Percentiles rank a stretch among this genome's conserved stretches.
Conservation (phyloP, 495 filamentous ascomycete species). For the Podospora anserina region DNA sequence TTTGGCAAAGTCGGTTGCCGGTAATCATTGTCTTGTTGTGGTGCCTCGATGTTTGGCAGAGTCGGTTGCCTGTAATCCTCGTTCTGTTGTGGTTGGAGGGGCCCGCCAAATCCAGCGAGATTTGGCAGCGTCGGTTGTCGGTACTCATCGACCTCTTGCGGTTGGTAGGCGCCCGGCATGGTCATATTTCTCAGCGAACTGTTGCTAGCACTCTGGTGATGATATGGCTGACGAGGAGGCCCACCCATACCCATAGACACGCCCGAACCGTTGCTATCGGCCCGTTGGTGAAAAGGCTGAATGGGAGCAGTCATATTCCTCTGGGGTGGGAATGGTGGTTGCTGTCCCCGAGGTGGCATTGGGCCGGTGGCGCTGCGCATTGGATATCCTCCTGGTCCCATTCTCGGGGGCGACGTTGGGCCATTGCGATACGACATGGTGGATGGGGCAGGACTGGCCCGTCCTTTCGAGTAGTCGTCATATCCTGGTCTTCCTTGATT, state of each 20-base stretch:
- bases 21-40: background rate
- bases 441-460: conserved; percentile 41
- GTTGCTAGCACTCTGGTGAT: conserved; percentile 29
- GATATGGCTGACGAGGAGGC: conserved; percentile 14
- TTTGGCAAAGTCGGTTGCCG: background rate
- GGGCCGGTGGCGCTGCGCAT: conserved; percentile 42
- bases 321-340: conserved; percentile 36
- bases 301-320: conserved; percentile 53
- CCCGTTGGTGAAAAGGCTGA: conserved; percentile 26
- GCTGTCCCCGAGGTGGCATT: conserved; percentile 28
- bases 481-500: conserved; percentile 11
- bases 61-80: background rate
- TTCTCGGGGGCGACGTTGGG: conserved; percentile 33
- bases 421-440: conserved; percentile 31
- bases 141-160: background rate
- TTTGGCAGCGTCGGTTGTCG: conserved; percentile 2
- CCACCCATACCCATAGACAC: conserved; percentile 1
- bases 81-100: background rate
- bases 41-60: background rate
- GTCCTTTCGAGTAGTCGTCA: conserved; percentile 31
- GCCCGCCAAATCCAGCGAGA: background rate
- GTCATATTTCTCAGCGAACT: conserved; percentile 30
- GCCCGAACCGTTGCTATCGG: conserved; percentile 20
- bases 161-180: conserved; percentile 1
- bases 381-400: conserved; percentile 30